Percentiles rank a stretch among this genome's conserved stretches.
These are phyloP conservation scores for Colletotrichum endophyticum DNA, from an alignment of 2,329 filamentous ascomycete species.

Conservation along the genomic window DNA sequence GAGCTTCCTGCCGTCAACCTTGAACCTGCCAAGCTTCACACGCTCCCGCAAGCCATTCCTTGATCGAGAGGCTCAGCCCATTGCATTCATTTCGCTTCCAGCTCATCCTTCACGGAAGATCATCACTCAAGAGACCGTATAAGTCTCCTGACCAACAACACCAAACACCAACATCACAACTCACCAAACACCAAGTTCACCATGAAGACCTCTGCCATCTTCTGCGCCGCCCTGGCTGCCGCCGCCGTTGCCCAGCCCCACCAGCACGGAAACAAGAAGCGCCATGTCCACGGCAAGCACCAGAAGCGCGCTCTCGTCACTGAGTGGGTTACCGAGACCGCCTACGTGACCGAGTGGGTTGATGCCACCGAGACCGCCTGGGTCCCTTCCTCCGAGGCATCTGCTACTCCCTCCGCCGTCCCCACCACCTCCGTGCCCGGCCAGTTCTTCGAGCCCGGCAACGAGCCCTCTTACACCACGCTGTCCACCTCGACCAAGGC, in stretches of 20 bases:
- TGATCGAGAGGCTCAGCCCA: conserved; percentile 5
- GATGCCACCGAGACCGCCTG: conserved; percentile 54
- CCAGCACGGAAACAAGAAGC: conserved; percentile 36
- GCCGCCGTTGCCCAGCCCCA: conserved; percentile 57
- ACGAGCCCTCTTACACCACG: conserved; percentile 5
- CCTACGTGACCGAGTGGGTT: conserved; percentile 50
- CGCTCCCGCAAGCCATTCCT: conserved; percentile 15
- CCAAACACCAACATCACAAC: not conserved
- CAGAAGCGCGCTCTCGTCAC: conserved; percentile 47
- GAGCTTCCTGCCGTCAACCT: conserved; percentile 9
- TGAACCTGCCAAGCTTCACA: conserved; percentile 2
- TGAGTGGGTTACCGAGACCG: conserved; percentile 56
- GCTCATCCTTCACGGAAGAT: conserved; percentile 1
- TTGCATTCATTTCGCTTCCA: conserved; percentile 21
- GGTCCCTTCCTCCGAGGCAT: conserved; percentile 38
- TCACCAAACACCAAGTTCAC: not conserved
- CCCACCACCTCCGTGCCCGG: conserved; percentile 26
- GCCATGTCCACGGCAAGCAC: conserved; percentile 38
- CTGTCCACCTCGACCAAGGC: conserved; percentile 6
- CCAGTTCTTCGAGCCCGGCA: conserved; percentile 34
- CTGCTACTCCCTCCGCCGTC: conserved; percentile 28
- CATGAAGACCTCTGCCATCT: conserved; percentile 49
- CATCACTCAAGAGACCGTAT: not conserved
- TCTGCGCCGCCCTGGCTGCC: conserved; percentile 48
- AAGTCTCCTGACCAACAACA: conserved; percentile 2